Conservation (phyloP, 495 filamentous ascomycete species). For the Hypoxylon trugodes region DNA sequence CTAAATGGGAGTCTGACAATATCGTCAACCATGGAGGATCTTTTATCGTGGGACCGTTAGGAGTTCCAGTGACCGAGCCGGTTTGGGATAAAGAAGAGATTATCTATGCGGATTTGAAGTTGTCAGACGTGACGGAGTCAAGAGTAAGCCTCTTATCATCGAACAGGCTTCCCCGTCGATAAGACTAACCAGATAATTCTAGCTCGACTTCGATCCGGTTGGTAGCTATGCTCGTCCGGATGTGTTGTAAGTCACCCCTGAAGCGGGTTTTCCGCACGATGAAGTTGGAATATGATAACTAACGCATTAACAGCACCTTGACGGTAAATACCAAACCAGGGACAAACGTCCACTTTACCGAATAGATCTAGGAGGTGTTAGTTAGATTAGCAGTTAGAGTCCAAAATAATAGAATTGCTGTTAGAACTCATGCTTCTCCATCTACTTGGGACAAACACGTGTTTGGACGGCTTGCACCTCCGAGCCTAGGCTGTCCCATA, state of each 20-base stretch:
- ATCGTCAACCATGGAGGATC: constrained; percentile 52
- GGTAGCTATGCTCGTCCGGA: constrained; percentile 54
- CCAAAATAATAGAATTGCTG: background rate
- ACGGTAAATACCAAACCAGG: constrained; percentile 50
- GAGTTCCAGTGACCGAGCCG: constrained; percentile 48
- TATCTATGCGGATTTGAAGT: constrained; percentile 48
- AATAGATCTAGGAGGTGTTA: background rate
- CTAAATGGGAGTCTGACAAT: constrained; percentile 47
- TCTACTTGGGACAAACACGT: constrained; percentile 20
- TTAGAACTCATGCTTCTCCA: background rate
- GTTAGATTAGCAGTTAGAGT: too few relatives aligned
- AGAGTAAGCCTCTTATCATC: constrained; percentile 39
- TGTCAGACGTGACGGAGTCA: constrained; percentile 47
- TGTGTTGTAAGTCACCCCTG: constrained; percentile 49
- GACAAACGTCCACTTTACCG: constrained; percentile 45
- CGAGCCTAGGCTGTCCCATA: constrained; percentile 9
- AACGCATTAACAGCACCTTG: constrained; percentile 38
- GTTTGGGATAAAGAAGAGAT: constrained; percentile 53
- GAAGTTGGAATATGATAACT: constrained; percentile 2
- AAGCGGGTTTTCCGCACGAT: background rate
- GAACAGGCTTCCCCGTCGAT: background rate
- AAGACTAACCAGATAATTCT: constrained; percentile 1
- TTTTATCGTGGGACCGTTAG: constrained; percentile 51
- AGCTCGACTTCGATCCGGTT: constrained; percentile 56
- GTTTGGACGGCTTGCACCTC: background rate